These are phyloP conservation scores for Cruciata laevipes DNA, from an alignment of 257 asterid species.

Conservation along the genomic window DNA sequence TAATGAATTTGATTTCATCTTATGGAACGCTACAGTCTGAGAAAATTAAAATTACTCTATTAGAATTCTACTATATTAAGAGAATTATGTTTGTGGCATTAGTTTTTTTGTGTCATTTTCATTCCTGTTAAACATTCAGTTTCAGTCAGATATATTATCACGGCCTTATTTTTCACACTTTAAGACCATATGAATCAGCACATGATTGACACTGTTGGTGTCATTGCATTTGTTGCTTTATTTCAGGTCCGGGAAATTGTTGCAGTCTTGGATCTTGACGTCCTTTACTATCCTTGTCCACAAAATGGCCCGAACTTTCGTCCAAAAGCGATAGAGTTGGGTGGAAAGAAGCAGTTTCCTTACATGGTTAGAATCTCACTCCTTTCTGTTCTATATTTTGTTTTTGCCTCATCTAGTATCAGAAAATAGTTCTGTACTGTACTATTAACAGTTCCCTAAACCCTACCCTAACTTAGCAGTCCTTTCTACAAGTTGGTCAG, in stretches of 20 bases:
- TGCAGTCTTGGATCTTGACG: constrained; percentile 77
- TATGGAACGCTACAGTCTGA: too few relatives aligned
- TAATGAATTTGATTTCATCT: too few relatives aligned
- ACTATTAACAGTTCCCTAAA: not conserved
- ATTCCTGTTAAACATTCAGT: not conserved
- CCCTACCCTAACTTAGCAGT: not conserved
- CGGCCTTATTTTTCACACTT: not conserved
- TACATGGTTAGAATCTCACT: constrained; percentile 55
- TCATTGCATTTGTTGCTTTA: not conserved
- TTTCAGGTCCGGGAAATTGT: constrained; percentile 87
- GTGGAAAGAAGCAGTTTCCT: constrained; percentile 80
- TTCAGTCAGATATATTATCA: not conserved
- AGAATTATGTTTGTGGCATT: not conserved
- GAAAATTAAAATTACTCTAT: too few relatives aligned
- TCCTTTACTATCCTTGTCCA: constrained; percentile 90
- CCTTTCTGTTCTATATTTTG: constrained; percentile 1
- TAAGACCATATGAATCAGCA: not conserved
- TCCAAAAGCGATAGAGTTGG: constrained; percentile 70
- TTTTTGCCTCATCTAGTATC: not conserved
- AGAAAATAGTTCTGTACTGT: not conserved
- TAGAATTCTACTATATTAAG: not conserved
- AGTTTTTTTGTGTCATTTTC: not conserved
- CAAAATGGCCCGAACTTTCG: constrained; percentile 86
- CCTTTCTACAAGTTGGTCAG: not conserved
- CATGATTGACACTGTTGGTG: not conserved